Percentiles rank a stretch among this genome's conserved stretches.
Conservation (phyloP, 306 rosid species). For the Cucurbita maxima region DNA sequence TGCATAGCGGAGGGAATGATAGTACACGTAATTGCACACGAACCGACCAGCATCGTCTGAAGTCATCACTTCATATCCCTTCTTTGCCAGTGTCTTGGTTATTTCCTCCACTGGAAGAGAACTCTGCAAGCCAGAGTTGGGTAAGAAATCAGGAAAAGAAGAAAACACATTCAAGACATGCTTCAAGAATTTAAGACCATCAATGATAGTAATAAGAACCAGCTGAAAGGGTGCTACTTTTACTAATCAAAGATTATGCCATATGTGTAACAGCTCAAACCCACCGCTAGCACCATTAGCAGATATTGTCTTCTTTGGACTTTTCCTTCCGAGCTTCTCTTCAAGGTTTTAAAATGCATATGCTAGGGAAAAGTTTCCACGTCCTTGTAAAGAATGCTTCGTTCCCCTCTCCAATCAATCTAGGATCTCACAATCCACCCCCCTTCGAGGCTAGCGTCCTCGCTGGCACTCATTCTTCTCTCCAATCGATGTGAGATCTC, state of each 20-base stretch:
- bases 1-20: conserved; percentile 78
- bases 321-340: too few species aligned
- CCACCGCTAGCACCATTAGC: too few species aligned
- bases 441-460: too few species aligned
- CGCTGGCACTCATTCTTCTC: too few species aligned
- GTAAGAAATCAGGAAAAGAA: neutral
- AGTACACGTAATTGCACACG: conserved; percentile 92
- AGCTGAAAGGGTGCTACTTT: neutral
- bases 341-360: too few species aligned
- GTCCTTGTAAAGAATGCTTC: too few species aligned
- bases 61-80: conserved; percentile 66
- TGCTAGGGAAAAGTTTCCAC: too few species aligned
- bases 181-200: neutral
- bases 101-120: conserved; percentile 72
- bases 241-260: neutral
- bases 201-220: neutral
- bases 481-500: too few species aligned
- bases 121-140: conserved; percentile 35
- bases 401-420: too few species aligned
- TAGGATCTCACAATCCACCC: too few species aligned
- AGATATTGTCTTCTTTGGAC: too few species aligned
- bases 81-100: conserved; percentile 52
- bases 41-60: conserved; percentile 95
- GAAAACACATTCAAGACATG: neutral
- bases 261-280: too few species aligned